Conservation (phyloP, 2,329 filamentous ascomycete species). For the Calonectria hawksworthii region DNA sequence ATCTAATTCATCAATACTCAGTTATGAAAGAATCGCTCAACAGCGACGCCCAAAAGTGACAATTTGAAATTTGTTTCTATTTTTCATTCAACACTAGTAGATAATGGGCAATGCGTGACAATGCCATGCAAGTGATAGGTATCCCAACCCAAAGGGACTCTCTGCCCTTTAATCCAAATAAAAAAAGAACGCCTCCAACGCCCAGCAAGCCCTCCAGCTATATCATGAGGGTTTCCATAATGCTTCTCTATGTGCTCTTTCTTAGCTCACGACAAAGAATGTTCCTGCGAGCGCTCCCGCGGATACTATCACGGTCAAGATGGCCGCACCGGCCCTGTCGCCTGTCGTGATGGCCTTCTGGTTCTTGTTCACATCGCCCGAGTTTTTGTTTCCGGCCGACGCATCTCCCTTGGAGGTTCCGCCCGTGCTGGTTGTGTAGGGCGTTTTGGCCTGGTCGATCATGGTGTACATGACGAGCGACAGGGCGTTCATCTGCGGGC, state of each 20-base stretch:
- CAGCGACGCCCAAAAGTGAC: neutral
- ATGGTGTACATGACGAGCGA: conserved; percentile 74
- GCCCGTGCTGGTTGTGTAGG: conserved; percentile 68
- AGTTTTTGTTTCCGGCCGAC: conserved; percentile 56
- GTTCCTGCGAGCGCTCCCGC: conserved; percentile 65
- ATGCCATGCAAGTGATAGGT: neutral
- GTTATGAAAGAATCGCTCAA: neutral
- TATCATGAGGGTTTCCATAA: neutral
- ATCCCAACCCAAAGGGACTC: neutral
- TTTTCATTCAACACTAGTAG: conserved; percentile 13
- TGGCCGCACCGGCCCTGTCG: conserved; percentile 70
- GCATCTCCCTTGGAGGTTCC: conserved; percentile 70
- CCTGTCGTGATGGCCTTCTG: conserved; percentile 57
- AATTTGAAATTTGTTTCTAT: neutral
- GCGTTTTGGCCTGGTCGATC: conserved; percentile 56
- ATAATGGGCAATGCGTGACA: neutral
- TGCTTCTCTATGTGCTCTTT: neutral
- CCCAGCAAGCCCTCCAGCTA: neutral
- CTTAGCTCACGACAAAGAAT: conserved; percentile 56
- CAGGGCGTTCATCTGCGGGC: conserved; percentile 78
- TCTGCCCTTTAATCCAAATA: neutral
- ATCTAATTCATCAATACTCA: too few species aligned
- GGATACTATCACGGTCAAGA: conserved; percentile 66
- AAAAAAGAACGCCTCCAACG: conserved; percentile 10
- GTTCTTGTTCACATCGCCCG: conserved; percentile 46